Percentiles rank a stretch among this genome's conserved stretches.
Conservation (phyloP, 1,284 basidiomycete species). For the Pascua guehoae region DNA sequence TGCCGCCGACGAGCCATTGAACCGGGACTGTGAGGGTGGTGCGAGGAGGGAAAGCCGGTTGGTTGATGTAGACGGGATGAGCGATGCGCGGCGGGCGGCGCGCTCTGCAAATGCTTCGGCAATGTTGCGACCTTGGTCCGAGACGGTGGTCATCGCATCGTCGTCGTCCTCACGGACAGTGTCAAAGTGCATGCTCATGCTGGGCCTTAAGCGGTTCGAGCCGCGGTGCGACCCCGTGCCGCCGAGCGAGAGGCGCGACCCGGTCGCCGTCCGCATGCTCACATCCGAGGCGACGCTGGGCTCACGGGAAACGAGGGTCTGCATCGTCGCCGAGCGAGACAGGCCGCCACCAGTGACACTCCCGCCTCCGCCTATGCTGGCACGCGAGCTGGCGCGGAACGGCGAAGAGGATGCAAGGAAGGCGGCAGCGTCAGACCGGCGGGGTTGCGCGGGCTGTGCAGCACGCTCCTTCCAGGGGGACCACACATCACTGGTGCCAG, state of each 20-base stretch:
- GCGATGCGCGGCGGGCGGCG: neutral
- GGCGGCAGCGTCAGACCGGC: too few species aligned
- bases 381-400: conserved; percentile 16
- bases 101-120: neutral
- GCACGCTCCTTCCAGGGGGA: conserved; percentile 35
- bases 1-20: neutral
- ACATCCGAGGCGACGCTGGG: conserved; percentile 29
- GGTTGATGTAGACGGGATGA: neutral
- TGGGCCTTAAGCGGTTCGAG: conserved; percentile 3
- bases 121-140: neutral
- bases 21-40: neutral
- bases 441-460: neutral
- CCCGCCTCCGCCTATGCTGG: conserved; percentile 16
- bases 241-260: neutral
- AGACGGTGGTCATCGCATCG: conserved; percentile 24
- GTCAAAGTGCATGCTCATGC: conserved; percentile 11
- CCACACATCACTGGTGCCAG: conserved; percentile 19
- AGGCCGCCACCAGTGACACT: conserved; percentile 15
- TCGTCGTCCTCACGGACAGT: conserved; percentile 17
- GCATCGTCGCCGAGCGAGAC: conserved; percentile 31
- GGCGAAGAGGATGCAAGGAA: conserved; percentile 28
- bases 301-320: conserved; percentile 22
- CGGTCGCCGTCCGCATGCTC: conserved; percentile 18
- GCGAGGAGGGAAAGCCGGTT: conserved; percentile 3
- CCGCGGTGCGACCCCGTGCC: neutral